phyloP scores from a whole-genome alignment of 352 stramenopile genomes.

The Elongisporangium anandrum region DNA sequence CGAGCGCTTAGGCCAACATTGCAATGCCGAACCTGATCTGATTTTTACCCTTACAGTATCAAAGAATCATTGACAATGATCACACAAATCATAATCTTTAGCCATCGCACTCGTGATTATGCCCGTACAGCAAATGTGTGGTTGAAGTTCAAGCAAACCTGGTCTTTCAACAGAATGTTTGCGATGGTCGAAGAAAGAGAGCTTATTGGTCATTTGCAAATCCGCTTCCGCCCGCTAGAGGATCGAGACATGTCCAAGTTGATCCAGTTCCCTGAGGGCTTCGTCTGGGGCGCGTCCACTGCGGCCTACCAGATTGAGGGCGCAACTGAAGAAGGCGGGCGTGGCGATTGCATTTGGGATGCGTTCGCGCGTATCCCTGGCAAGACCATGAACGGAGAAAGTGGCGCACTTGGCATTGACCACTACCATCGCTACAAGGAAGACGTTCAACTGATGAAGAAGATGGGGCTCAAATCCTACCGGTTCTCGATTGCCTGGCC shows the following conservation, averaged over 20 bases:
- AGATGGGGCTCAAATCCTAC: slow-evolving; percentile 82
- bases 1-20: no score
- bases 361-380: slow-evolving; percentile 51
- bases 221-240: no score
- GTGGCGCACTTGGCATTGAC: slow-evolving; percentile 78
- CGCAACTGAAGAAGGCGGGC: slow-evolving; percentile 59
- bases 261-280: slow-evolving; percentile 33
- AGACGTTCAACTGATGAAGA: slow-evolving; percentile 86
- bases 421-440: slow-evolving; percentile 83
- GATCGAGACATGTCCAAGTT: slow-evolving; percentile 16
- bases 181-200: no score
- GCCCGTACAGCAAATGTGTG: no score
- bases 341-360: slow-evolving; percentile 85
- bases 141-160: no score
- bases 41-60: no score
- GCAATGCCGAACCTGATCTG: no score
- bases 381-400: slow-evolving; percentile 58
- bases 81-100: no score
- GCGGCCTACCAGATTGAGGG: slow-evolving; percentile 92
- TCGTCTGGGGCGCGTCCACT: slow-evolving; percentile 79
- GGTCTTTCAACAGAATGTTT: no score
- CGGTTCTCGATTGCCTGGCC: slow-evolving; percentile 88
- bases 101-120: no score
- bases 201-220: no score
- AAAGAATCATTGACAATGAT: no score